A percentile compares a stretch with the other conserved stretches of the same genome.
Evolutionary conservation across 2,329 filamentous ascomycete species (phyloP).

Genomic region (Arthrobotrys iridis): DNA sequence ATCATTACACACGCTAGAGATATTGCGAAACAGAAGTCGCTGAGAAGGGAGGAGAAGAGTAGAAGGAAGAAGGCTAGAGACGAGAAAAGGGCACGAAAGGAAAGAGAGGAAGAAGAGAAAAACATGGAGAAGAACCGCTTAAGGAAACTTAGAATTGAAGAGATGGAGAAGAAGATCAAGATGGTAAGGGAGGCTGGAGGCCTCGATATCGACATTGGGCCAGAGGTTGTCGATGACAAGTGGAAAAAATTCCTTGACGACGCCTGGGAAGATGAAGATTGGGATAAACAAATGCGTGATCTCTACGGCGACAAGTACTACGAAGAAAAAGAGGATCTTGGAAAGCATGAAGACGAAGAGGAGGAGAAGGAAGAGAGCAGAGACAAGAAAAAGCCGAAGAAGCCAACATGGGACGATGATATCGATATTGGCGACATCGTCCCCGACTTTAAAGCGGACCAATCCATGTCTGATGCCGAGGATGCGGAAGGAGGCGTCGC

Average conservation of each 20-base stretch:
- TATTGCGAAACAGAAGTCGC: slow-evolving; percentile 80
- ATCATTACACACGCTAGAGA: slow-evolving; percentile 84
- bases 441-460: slow-evolving; percentile 80
- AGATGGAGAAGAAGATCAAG: slow-evolving; percentile 84
- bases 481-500: slow-evolving; percentile 61
- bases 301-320: slow-evolving; percentile 94
- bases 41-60: slow-evolving; percentile 82
- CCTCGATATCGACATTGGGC: slow-evolving; percentile 61
- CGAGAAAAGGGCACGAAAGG: slow-evolving; percentile 78
- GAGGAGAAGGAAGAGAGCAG: slow-evolving; percentile 63
- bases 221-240: slow-evolving; percentile 67
- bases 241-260: slow-evolving; percentile 86
- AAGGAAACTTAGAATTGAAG: slow-evolving; percentile 87
- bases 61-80: slow-evolving; percentile 82
- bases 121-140: slow-evolving; percentile 84
- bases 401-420: slow-evolving; percentile 94
- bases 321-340: slow-evolving; percentile 70
- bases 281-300: slow-evolving; percentile 89
- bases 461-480: slow-evolving; percentile 62
- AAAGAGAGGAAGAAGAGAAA: slow-evolving; percentile 78
- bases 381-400: slow-evolving; percentile 73
- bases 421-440: slow-evolving; percentile 95
- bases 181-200: slow-evolving; percentile 92
- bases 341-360: slow-evolving; percentile 68
- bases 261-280: slow-evolving; percentile 82